Evolutionary conservation across 495 filamentous ascomycete species (phyloP).

Genomic region (Penicillium cataractarum): DNA sequence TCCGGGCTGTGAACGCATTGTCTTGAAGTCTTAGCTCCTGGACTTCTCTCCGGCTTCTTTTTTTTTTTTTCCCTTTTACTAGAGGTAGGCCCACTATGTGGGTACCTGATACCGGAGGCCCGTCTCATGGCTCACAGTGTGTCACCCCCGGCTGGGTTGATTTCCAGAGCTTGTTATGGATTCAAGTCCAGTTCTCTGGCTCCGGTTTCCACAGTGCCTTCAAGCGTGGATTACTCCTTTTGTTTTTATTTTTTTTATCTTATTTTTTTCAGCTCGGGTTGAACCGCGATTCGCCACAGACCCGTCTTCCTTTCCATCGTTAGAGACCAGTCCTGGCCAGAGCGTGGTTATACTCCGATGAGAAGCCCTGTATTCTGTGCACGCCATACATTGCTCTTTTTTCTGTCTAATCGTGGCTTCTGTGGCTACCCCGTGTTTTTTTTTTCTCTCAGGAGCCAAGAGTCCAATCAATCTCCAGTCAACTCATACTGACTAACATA

Average conservation of each 20-base stretch:
- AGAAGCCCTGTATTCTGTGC: slow-evolving; percentile 11
- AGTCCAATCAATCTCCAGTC: neutral
- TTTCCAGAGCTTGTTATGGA: slow-evolving; percentile 19
- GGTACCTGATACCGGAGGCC: slow-evolving; percentile 4
- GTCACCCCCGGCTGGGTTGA: slow-evolving; percentile 2
- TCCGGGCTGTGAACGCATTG: slow-evolving; percentile 4
- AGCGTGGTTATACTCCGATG: slow-evolving; percentile 22
- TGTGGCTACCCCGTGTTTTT: slow-evolving; percentile 10
- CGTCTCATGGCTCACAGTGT: neutral
- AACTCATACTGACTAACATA: neutral
- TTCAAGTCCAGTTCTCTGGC: neutral
- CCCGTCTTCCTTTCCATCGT: slow-evolving; percentile 1
- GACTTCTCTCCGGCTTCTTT: neutral
- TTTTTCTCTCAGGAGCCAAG: slow-evolving; percentile 5
- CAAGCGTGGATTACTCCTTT: neutral
- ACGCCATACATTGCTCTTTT: slow-evolving; percentile 6
- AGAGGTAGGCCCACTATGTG: slow-evolving; percentile 1
- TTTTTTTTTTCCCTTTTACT: neutral
- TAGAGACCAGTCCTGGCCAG: slow-evolving; percentile 11
- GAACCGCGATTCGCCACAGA: slow-evolving; percentile 31
- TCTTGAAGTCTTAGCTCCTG: neutral
- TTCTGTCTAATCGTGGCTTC: neutral
- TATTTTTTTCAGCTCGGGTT: slow-evolving; percentile 22
- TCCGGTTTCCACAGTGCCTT: slow-evolving; percentile 12
- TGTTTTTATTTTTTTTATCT: slow-evolving; percentile 15